Conservation (phyloP, 805 yeast species). For the Spathaspora passalidarum region DNA sequence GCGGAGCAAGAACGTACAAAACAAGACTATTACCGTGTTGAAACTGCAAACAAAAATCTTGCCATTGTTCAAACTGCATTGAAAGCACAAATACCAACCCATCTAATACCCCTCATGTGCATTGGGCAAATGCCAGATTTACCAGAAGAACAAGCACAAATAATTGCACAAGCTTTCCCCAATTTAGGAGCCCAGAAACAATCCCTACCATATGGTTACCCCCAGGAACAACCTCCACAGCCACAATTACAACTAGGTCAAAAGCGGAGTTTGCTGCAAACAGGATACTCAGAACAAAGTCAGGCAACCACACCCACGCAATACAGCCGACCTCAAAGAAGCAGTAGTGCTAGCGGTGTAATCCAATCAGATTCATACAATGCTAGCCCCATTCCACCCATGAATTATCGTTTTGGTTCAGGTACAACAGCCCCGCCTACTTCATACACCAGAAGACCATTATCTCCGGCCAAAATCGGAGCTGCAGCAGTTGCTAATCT, state of each 20-base stretch:
- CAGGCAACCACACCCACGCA: not conserved
- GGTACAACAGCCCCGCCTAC: slow-evolving; percentile 14
- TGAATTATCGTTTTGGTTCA: slow-evolving; percentile 34
- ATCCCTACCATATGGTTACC: slow-evolving; percentile 7
- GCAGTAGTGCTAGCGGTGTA: not conserved
- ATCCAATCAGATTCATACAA: slow-evolving; percentile 17
- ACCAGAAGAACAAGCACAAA: slow-evolving; percentile 10
- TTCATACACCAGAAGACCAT: slow-evolving; percentile 11
- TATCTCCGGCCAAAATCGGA: slow-evolving; percentile 70
- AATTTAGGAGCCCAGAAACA: slow-evolving; percentile 4
- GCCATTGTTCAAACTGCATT: slow-evolving; percentile 62
- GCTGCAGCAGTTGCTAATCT: slow-evolving; percentile 64
- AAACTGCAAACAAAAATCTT: slow-evolving; percentile 55
- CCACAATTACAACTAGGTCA: slow-evolving; percentile 5
- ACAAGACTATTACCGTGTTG: slow-evolving; percentile 72
- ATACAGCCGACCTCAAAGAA: not conserved
- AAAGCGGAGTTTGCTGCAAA: slow-evolving; percentile 7
- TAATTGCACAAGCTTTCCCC: slow-evolving; percentile 4
- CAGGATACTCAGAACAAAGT: slow-evolving; percentile 4
- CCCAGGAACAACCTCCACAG: slow-evolving; percentile 11
- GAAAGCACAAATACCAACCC: slow-evolving; percentile 59
- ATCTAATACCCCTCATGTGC: slow-evolving; percentile 61
- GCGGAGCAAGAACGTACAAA: slow-evolving; percentile 78
- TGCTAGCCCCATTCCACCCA: slow-evolving; percentile 31
- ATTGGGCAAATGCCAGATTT: slow-evolving; percentile 24